A percentile compares a stretch with the other conserved stretches of the same genome.
These are phyloP conservation scores for Rhododendron kiyosumense DNA, from an alignment of 148 eudicot species.

Conservation along the genomic window DNA sequence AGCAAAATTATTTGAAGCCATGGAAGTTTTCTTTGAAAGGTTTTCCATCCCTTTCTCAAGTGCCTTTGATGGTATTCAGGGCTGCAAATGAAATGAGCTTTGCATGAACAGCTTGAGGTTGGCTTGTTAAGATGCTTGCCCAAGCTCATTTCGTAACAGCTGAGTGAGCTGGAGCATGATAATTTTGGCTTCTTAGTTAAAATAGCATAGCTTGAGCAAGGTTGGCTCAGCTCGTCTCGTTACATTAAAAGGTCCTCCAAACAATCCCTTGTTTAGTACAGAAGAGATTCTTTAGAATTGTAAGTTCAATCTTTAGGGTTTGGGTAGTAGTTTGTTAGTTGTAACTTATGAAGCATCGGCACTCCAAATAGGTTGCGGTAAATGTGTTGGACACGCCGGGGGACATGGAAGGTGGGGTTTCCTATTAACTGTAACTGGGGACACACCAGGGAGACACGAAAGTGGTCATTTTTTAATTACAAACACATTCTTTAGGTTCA, in stretches of 20 bases:
- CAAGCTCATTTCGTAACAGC: neutral
- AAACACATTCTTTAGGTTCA: neutral
- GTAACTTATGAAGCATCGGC: neutral
- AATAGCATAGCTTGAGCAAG: neutral
- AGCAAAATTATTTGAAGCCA: constrained; percentile 82
- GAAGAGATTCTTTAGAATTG: neutral
- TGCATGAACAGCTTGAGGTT: neutral
- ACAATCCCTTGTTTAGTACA: neutral
- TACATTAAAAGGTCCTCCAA: neutral
- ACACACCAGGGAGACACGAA: neutral
- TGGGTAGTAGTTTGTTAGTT: neutral
- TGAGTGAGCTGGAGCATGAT: neutral
- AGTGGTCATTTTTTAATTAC: neutral
- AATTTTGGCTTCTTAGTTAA: neutral
- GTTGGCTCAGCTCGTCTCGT: neutral
- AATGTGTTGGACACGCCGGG: neutral
- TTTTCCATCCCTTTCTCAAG: constrained; percentile 14
- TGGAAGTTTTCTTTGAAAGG: constrained; percentile 90
- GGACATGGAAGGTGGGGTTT: neutral
- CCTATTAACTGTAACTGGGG: neutral
- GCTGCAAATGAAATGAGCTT: neutral
- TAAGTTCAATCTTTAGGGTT: neutral
- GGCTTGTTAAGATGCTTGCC: neutral
- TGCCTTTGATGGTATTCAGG: neutral
- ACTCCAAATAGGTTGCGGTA: neutral